Percentiles rank a stretch among this genome's conserved stretches.
Conservation (phyloP, 192 early-diverging fungal species). For the Umbelopsis sp. region DNA sequence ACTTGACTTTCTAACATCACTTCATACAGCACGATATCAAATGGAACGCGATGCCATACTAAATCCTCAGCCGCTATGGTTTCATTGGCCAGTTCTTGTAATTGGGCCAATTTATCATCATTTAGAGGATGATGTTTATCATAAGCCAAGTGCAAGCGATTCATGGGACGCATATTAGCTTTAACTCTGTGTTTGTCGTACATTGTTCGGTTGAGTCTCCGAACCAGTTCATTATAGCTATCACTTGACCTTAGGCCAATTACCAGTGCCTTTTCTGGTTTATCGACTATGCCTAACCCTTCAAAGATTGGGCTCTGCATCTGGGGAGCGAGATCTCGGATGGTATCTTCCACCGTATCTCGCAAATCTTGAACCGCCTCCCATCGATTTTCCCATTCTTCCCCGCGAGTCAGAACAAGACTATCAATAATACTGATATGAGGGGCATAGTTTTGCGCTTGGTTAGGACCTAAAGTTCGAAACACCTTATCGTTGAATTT, state of each 20-base stretch:
- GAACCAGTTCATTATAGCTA: slow-evolving; percentile 26
- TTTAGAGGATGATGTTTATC: slow-evolving; percentile 21
- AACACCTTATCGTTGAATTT: slow-evolving; percentile 36
- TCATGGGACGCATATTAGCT: slow-evolving; percentile 27
- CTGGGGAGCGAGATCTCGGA: slow-evolving; percentile 12
- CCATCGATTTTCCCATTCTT: slow-evolving; percentile 32
- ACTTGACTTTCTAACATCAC: slow-evolving; percentile 40
- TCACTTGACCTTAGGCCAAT: slow-evolving; percentile 24
- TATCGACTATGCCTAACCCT: slow-evolving; percentile 29
- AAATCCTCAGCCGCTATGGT: slow-evolving; percentile 30
- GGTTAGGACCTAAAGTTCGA: slow-evolving; percentile 37
- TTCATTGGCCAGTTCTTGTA: slow-evolving; percentile 26
- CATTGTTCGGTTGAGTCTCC: slow-evolving; percentile 20
- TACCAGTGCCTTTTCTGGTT: slow-evolving; percentile 33
- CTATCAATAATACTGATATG: slow-evolving; percentile 32
- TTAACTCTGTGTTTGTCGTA: slow-evolving; percentile 22
- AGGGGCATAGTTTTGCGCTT: slow-evolving; percentile 33
- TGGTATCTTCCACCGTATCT: slow-evolving; percentile 30
- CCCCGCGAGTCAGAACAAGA: slow-evolving; percentile 29
- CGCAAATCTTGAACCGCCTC: slow-evolving; percentile 29
- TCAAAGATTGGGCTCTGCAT: slow-evolving; percentile 28
- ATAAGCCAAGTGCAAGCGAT: slow-evolving; percentile 40
- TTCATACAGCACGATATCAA: slow-evolving; percentile 34
- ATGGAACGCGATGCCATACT: slow-evolving; percentile 25
- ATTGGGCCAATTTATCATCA: not conserved